A percentile compares a stretch with the other conserved stretches of the same genome.
Evolutionary conservation across 352 stramenopile species (phyloP).

Genomic region (Pythium dissotocum): DNA sequence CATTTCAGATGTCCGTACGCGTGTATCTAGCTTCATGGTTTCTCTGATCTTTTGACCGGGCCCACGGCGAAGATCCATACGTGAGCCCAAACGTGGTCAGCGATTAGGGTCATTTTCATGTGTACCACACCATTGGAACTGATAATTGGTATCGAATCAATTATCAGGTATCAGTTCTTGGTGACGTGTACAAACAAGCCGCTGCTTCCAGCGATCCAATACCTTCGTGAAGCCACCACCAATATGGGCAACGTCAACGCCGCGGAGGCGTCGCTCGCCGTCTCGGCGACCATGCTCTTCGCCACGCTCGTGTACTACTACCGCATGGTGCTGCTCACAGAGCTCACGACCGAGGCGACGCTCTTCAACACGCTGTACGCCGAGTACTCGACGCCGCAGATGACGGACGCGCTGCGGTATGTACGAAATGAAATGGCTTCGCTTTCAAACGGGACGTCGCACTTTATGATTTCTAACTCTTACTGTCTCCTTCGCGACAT

Average conservation of each 20-base stretch:
- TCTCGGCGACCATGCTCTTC: constrained; percentile 58
- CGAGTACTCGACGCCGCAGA: constrained; percentile 61
- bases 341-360: constrained; percentile 67
- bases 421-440: constrained; percentile 33
- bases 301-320: constrained; percentile 72
- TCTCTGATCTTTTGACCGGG: too few species aligned
- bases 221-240: neutral
- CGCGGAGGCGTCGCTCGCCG: constrained; percentile 40
- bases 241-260: constrained; percentile 25
- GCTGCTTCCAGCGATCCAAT: neutral
- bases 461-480: neutral
- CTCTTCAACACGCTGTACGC: constrained; percentile 80
- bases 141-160: neutral
- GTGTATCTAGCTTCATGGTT: too few species aligned
- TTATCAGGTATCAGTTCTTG: neutral
- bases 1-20: too few species aligned
- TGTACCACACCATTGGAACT: neutral
- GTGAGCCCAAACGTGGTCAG: too few species aligned
- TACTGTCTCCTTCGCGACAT: neutral
- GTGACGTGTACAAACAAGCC: neutral
- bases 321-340: constrained; percentile 70
- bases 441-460: neutral
- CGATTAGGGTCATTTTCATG: neutral
- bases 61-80: too few species aligned
- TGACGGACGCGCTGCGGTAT: constrained; percentile 58